Percentiles rank a stretch among this genome's conserved stretches.
These are phyloP conservation scores for Nidularia sp. DNA, from an alignment of 768 basidiomycete species.

Conservation along the genomic window DNA sequence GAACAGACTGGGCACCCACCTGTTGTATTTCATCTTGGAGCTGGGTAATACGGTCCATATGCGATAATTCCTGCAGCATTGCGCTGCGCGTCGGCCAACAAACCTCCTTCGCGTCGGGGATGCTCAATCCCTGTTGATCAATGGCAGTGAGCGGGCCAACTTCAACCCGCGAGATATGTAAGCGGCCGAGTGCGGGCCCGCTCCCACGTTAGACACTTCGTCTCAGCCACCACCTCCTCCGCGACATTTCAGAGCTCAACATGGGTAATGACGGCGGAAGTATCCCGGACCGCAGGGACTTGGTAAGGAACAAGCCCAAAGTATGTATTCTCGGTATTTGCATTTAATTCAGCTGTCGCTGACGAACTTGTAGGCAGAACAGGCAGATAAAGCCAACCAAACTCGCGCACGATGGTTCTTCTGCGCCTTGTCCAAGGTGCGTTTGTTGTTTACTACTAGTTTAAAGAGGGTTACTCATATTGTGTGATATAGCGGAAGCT, in stretches of 20 bases:
- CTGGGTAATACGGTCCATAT: conserved; percentile 96
- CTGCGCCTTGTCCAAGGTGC: conserved; percentile 92
- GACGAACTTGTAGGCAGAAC: conserved; percentile 52
- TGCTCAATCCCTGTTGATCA: too few relatives aligned
- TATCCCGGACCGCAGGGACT: conserved; percentile 78
- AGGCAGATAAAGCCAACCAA: conserved; percentile 89
- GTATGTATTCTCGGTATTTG: conserved; percentile 22
- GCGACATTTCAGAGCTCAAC: conserved; percentile 1
- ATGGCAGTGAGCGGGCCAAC: too few relatives aligned
- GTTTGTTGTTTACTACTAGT: conserved; percentile 5
- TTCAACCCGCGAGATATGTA: too few relatives aligned
- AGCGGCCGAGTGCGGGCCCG: too few relatives aligned
- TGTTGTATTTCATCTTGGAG: conserved; percentile 93
- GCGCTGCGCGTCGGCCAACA: conserved; percentile 41
- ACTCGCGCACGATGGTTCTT: conserved; percentile 86
- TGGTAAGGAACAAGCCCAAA: conserved; percentile 72
- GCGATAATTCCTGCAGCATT: conserved; percentile 89
- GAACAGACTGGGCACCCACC: conserved; percentile 29
- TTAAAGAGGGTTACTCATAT: background rate
- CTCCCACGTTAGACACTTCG: background rate
- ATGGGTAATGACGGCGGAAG: conserved; percentile 93
- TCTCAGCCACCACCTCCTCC: background rate
- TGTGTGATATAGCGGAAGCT: conserved; percentile 58
- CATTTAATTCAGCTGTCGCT: background rate
- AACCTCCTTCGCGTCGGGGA: too few relatives aligned